Conservation (phyloP, 2,329 filamentous ascomycete genomes). For the Monosporascus sp. region DNA sequence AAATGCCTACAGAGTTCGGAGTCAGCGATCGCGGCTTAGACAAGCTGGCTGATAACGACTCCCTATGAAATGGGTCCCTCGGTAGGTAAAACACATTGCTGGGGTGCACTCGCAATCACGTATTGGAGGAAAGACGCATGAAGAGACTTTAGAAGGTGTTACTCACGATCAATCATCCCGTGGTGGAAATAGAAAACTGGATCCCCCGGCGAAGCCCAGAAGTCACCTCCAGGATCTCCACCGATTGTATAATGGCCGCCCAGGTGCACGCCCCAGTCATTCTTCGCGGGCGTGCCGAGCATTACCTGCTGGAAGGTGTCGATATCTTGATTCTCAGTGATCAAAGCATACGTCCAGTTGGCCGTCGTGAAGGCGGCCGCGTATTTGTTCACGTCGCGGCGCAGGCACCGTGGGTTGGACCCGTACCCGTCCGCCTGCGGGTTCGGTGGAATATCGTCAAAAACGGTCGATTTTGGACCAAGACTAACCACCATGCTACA, state of each 20-base stretch:
- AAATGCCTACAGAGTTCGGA: too few species aligned
- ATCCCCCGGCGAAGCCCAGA: conserved; percentile 25
- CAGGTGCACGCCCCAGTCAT: conserved; percentile 29
- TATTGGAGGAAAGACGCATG: too few species aligned
- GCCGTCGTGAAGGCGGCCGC: conserved; percentile 11
- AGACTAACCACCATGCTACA: conserved; percentile 32
- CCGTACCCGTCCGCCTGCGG: conserved; percentile 30
- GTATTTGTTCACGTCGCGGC: conserved; percentile 35
- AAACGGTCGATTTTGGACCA: conserved; percentile 26
- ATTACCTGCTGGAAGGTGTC: conserved; percentile 30
- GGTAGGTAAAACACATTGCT: too few species aligned
- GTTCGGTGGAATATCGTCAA: conserved; percentile 16
- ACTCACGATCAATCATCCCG: too few species aligned
- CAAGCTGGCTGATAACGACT: too few species aligned
- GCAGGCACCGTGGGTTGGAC: conserved; percentile 43
- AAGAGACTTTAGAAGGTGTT: too few species aligned
- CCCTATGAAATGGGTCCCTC: too few species aligned
- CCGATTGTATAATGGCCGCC: conserved; percentile 35
- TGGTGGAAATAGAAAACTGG: conserved; percentile 14
- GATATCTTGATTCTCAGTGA: conserved; percentile 27
- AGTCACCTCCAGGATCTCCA: conserved; percentile 31
- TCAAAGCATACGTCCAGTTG: conserved; percentile 14
- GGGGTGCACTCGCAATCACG: too few species aligned
- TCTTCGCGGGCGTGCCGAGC: conserved; percentile 20
- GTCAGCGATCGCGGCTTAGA: too few species aligned